These are phyloP conservation scores for Sporothrix schenckii DNA, from an alignment of 2,329 filamentous ascomycete species.

Conservation along the genomic window DNA sequence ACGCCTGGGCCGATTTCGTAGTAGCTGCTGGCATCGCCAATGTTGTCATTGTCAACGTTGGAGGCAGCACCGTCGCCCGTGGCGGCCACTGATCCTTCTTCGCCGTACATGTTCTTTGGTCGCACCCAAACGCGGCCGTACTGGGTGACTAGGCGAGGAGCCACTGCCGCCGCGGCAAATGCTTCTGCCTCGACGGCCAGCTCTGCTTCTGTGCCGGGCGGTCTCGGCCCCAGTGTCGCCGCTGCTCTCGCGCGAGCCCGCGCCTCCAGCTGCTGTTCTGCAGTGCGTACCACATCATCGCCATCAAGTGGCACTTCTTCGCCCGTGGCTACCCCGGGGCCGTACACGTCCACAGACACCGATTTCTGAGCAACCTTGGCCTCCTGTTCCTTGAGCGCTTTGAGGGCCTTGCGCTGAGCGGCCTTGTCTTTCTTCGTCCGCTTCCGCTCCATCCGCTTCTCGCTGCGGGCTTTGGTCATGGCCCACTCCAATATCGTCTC, in stretches of 20 bases:
- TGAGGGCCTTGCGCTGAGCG: neutral
- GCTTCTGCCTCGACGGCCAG: neutral
- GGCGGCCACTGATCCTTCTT: neutral
- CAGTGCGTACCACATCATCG: neutral
- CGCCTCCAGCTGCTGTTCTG: slow-evolving; percentile 26
- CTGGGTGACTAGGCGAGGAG: slow-evolving; percentile 11
- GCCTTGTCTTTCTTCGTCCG: neutral
- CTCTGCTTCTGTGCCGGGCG: neutral
- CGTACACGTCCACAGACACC: slow-evolving; percentile 11
- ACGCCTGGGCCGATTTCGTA: neutral
- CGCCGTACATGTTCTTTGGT: slow-evolving; percentile 11
- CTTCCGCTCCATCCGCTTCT: slow-evolving; percentile 13
- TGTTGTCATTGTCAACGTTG: no score
- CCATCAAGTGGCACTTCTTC: neutral
- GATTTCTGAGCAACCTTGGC: slow-evolving; percentile 15
- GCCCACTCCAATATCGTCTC: slow-evolving; percentile 26
- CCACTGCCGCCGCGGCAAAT: neutral
- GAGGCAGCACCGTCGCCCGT: slow-evolving; percentile 2
- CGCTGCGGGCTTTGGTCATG: neutral
- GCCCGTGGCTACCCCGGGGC: slow-evolving; percentile 8
- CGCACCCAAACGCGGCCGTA: slow-evolving; percentile 21
- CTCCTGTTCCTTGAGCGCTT: slow-evolving; percentile 8
- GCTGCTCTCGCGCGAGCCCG: slow-evolving; percentile 9
- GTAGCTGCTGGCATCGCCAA: slow-evolving; percentile 1
- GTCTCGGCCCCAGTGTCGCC: neutral